phyloP scores from a whole-genome alignment of 345 rosid species.

The Pistacia vera region DNA sequence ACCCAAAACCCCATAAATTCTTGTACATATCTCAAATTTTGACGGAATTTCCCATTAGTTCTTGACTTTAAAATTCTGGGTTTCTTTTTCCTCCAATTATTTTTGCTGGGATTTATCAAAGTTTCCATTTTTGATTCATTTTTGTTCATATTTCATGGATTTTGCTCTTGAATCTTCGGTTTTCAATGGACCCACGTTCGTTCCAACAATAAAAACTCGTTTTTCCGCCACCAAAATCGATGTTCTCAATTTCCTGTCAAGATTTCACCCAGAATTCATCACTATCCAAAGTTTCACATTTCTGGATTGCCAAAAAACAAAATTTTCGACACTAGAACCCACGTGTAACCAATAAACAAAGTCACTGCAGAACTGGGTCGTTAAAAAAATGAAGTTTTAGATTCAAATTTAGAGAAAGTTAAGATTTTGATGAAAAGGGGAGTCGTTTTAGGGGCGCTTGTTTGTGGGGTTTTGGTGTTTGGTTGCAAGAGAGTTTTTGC shows the following conservation, averaged over 20 bases:
- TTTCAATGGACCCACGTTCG: conserved; percentile 42
- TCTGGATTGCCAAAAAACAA: conserved; percentile 21
- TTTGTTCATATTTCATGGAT: conserved; percentile 26
- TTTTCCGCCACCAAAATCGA: conserved; percentile 32
- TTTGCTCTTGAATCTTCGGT: conserved; percentile 48
- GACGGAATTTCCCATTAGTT: background rate
- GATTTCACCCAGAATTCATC: conserved; percentile 25
- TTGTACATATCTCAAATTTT: background rate
- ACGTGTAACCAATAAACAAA: conserved; percentile 27
- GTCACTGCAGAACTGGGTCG: conserved; percentile 28
- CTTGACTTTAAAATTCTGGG: background rate
- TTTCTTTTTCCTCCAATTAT: background rate
- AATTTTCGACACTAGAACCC: conserved; percentile 27
- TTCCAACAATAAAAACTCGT: conserved; percentile 28
- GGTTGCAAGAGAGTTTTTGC: too few species aligned
- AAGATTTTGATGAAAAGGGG: too few species aligned
- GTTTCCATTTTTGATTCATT: background rate
- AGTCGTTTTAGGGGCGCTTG: too few species aligned
- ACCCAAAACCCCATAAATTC: background rate
- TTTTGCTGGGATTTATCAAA: background rate
- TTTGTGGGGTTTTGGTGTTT: too few species aligned
- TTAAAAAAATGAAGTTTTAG: background rate
- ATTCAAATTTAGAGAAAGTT: too few species aligned
- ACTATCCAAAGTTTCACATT: conserved; percentile 21
- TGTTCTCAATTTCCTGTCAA: conserved; percentile 34